Percentiles rank a stretch among this genome's conserved stretches.
Evolutionary conservation across 768 basidiomycete genomes (phyloP).

Genomic region (Crassisporium funariophilum): DNA sequence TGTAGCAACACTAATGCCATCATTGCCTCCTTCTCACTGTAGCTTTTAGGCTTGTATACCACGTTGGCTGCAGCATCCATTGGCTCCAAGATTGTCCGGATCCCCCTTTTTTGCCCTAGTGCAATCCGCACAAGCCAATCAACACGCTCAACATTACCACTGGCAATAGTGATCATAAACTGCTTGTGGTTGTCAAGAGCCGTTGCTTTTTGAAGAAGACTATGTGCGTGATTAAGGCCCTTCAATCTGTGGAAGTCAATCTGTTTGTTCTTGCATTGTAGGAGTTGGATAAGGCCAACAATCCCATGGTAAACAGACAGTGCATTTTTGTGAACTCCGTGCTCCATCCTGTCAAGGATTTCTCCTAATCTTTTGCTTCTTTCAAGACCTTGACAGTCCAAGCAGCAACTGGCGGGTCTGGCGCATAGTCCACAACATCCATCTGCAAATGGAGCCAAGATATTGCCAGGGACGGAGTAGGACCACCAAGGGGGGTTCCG

Average conservation of each 20-base stretch:
- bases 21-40: slow-evolving; percentile 25
- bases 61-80: slow-evolving; percentile 10
- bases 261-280: slow-evolving; percentile 1
- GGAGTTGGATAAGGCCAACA: slow-evolving; percentile 2
- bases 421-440: not conserved
- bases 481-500: not conserved
- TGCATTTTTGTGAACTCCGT: slow-evolving; percentile 3
- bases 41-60: slow-evolving; percentile 22
- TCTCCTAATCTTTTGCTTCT: not conserved
- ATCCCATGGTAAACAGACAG: slow-evolving; percentile 9
- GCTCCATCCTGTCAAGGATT: slow-evolving; percentile 8
- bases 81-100: slow-evolving; percentile 8
- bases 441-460: not conserved
- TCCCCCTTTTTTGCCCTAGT: slow-evolving; percentile 10
- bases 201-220: slow-evolving; percentile 12
- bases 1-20: slow-evolving; percentile 20
- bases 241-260: slow-evolving; percentile 6
- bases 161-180: slow-evolving; percentile 20
- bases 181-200: slow-evolving; percentile 17
- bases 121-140: slow-evolving; percentile 17
- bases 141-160: slow-evolving; percentile 17
- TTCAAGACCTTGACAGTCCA: not conserved
- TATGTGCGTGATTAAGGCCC: slow-evolving; percentile 16
- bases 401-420: not conserved
- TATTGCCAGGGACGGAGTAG: not conserved